Base-by-base conservation (phyloP, 2,329 filamentous ascomycete genomes). In the Aspergillus pseudoviridinutans region DNA sequence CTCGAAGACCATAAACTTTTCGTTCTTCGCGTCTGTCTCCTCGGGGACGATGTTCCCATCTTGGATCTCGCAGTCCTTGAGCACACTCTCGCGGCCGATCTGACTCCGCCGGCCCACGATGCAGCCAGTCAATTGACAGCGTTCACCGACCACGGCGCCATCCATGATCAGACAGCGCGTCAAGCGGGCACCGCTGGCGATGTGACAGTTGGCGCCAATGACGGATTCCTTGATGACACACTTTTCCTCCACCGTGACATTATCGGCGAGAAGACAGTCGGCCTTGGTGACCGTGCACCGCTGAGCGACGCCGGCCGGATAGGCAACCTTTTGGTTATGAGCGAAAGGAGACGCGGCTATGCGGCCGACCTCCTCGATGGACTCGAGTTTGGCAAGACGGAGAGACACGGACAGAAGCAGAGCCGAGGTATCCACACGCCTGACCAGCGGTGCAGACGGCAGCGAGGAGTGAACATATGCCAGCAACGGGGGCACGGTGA, bases 121-220 rank as follows among this genome's bases (percentile, higher is more conserved):
- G 69, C 92, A 97, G 24, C 90, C 90, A 1, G 90, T 94, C 53
- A 97, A 79, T 72, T 91, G 91, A 69, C 88, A 92, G 47, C 89
- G 88, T 66, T 91, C 89, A 14, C 91, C 92, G 12, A 99, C 83
- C 7, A 90, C 87, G 0, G 90, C 92, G 3, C 91, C 91, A 59
- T 97, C 93, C 91, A 97, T 97, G 22, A 97, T 78, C 50, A 97
- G 76, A 74, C 93, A 97, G 62, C 92, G 85, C n/a, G 86, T 87
- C 49, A 99, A 77, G 63, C 92, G 90, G 29, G 89, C 91, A n/a
- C 92, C 91, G 64, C 88, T 87, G 61, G 87, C 87, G 62, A 99
- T 93, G 66, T 90, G 88, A 72, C 91, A 96, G 66, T 91, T 91
- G 4, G 90, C 86, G 2, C 94, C 94, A 44, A 99, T 85, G 29